Evolutionary conservation across 1,284 basidiomycete genomes (phyloP).

Genomic region (Ustilago tritici): DNA sequence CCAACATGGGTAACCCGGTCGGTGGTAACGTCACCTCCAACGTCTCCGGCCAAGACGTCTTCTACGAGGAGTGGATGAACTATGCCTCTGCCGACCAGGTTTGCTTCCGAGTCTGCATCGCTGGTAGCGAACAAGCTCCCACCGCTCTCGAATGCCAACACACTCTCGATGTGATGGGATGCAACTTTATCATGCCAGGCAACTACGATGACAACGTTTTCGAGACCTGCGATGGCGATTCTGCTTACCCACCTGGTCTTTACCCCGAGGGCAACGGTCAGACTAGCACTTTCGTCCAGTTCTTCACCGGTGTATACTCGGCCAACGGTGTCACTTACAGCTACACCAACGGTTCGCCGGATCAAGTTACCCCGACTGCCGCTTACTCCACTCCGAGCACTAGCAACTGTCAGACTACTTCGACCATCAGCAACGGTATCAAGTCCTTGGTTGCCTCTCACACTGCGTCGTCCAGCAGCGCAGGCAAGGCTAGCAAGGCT

Average conservation of each 20-base stretch:
- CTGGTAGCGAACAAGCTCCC: conserved; percentile 58
- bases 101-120: conserved; percentile 69
- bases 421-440: conserved; percentile 57
- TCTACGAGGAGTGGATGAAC: conserved; percentile 74
- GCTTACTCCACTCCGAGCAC: conserved; percentile 66
- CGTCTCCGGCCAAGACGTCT: conserved; percentile 72
- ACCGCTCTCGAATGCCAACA: conserved; percentile 66
- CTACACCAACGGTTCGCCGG: conserved; percentile 65
- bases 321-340: conserved; percentile 47
- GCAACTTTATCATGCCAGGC: conserved; percentile 70
- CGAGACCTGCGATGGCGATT: conserved; percentile 68
- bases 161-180: conserved; percentile 68
- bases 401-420: conserved; percentile 57
- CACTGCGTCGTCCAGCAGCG: conserved; percentile 15
- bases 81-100: conserved; percentile 63
- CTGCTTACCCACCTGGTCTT: conserved; percentile 68
- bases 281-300: conserved; percentile 67
- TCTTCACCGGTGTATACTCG: conserved; percentile 58
- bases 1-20: conserved; percentile 72
- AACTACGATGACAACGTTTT: conserved; percentile 63
- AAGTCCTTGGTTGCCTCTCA: conserved; percentile 39
- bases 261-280: conserved; percentile 57
- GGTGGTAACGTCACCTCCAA: conserved; percentile 74
- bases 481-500: conserved; percentile 16
- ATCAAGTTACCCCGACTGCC: conserved; percentile 59